phyloP scores from a whole-genome alignment of 345 rosid species.

The Jatropha curcas region DNA sequence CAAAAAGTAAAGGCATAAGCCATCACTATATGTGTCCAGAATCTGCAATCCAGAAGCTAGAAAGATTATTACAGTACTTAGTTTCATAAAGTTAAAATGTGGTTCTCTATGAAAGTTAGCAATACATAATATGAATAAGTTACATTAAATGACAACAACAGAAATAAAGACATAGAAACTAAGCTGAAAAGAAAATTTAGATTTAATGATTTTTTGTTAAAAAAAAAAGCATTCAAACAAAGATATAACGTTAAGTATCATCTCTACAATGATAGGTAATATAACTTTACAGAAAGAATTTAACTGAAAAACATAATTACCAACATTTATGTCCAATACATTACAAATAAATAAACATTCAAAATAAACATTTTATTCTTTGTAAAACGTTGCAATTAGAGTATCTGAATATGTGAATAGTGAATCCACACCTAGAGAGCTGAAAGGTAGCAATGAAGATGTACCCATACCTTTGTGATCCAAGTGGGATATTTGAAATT shows the following conservation, averaged over 20 bases:
- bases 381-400: background rate
- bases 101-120: background rate
- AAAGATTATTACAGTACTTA: background rate
- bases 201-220: no score
- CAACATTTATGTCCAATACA: background rate
- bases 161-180: background rate
- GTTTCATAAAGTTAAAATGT: background rate
- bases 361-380: background rate
- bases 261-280: background rate
- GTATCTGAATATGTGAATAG: no score
- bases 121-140: background rate
- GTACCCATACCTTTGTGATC: conserved; percentile 56
- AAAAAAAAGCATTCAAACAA: no score
- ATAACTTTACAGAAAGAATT: background rate
- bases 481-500: conserved; percentile 69
- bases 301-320: background rate
- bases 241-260: background rate
- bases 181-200: background rate
- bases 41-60: conserved; percentile 42
- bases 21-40: conserved; percentile 78
- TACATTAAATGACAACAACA: background rate
- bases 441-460: no score
- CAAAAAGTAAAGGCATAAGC: conserved; percentile 85
- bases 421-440: no score
- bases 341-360: background rate